These are phyloP conservation scores for Vigna mungo DNA, from an alignment of 306 rosid genomes.

Conservation along the genomic window DNA sequence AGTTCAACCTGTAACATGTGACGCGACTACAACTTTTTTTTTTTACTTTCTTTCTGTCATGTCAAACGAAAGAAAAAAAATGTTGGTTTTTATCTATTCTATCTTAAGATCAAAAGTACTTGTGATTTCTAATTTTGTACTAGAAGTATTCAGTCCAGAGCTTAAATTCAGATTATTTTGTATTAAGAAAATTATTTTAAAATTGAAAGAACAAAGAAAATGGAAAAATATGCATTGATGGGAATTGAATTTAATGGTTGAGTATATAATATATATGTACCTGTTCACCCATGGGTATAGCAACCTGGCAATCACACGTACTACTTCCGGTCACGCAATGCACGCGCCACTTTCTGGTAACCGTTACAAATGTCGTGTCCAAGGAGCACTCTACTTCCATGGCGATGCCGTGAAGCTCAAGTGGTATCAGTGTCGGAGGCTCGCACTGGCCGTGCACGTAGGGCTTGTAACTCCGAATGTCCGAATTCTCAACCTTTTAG, in stretches of 20 bases:
- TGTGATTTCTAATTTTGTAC: not conserved
- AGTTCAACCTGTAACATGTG: not conserved
- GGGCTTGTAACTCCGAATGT: slow-evolving; percentile 91
- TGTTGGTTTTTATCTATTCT: no score
- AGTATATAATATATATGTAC: slow-evolving; percentile 43
- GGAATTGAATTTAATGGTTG: not conserved
- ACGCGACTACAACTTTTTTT: not conserved
- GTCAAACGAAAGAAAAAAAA: not conserved
- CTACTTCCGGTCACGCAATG: slow-evolving; percentile 73
- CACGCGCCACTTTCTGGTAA: slow-evolving; percentile 87
- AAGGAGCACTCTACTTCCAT: slow-evolving; percentile 73
- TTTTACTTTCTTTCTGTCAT: not conserved
- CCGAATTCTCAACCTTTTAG: slow-evolving; percentile 84
- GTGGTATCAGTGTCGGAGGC: slow-evolving; percentile 93
- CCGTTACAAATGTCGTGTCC: slow-evolving; percentile 76
- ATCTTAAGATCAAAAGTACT: no score
- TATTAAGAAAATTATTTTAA: not conserved
- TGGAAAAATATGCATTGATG: not conserved
- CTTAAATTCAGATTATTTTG: not conserved
- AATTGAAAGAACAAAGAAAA: not conserved
- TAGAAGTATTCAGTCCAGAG: not conserved
- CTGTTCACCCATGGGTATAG: slow-evolving; percentile 90
- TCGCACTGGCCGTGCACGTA: slow-evolving; percentile 79
- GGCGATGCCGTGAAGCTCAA: slow-evolving; percentile 65
- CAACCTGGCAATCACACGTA: slow-evolving; percentile 75